Evolutionary conservation across 495 filamentous ascomycete genomes (phyloP).

Genomic region (Evernia prunastri): DNA sequence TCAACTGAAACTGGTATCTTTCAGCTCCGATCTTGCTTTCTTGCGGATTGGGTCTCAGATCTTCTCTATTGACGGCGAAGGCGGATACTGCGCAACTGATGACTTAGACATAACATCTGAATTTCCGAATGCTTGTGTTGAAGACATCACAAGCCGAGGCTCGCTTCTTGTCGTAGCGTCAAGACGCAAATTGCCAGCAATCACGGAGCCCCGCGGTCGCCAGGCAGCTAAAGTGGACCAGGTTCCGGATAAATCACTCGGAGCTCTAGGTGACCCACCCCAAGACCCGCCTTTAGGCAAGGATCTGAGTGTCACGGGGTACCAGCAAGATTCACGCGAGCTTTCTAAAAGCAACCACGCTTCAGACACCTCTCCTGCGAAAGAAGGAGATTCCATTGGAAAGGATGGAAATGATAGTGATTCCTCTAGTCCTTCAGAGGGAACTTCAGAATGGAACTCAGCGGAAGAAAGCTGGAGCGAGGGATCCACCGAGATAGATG

Average conservation of each 20-base stretch:
- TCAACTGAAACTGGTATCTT: not conserved
- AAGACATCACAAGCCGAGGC: not conserved
- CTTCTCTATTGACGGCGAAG: not conserved
- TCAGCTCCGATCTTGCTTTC: constrained; percentile 4
- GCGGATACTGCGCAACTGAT: not conserved
- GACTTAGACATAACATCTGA: not conserved
- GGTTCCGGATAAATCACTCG: not conserved
- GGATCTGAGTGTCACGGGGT: not conserved
- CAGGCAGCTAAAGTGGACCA: not conserved
- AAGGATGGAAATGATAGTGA: not conserved
- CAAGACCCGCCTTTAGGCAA: not conserved
- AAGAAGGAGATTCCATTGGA: not conserved
- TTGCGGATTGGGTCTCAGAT: constrained; percentile 10
- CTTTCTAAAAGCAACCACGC: not conserved
- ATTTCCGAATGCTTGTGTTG: not conserved
- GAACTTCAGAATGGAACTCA: constrained; percentile 13
- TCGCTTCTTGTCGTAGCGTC: constrained; percentile 12
- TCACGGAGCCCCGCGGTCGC: not conserved
- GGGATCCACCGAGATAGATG: constrained; percentile 11
- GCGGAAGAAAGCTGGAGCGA: constrained; percentile 18
- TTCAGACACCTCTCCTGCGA: not conserved
- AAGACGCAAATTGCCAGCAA: not conserved
- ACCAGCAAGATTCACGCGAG: not conserved
- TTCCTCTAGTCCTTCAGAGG: not conserved
- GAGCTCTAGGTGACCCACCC: not conserved